Percentiles rank a stretch among this genome's conserved stretches.
Conservation (phyloP, 495 filamentous ascomycete species). For the Trichoderma erinaceum region DNA sequence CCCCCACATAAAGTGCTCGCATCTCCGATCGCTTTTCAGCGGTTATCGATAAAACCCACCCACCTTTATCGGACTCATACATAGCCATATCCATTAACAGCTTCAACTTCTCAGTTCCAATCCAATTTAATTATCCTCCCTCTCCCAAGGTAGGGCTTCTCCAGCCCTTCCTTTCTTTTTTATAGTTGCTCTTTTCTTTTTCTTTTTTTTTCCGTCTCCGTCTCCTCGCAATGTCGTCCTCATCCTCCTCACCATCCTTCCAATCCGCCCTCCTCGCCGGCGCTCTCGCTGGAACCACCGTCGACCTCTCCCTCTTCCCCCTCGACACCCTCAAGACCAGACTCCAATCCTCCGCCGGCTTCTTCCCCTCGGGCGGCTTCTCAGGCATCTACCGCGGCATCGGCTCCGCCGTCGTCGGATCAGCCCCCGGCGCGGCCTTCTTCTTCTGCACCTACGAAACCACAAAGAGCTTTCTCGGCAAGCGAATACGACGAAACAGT, state of each 20-base stretch:
- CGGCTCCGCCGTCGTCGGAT: constrained; percentile 72
- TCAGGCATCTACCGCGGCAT: constrained; percentile 66
- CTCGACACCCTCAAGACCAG: constrained; percentile 92
- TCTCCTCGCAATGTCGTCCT: constrained; percentile 15
- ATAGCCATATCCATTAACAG: neutral
- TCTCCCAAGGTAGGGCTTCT: neutral
- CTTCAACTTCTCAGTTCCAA: no score
- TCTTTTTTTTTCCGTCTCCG: neutral
- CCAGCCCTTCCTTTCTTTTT: neutral
- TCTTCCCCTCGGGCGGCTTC: constrained; percentile 70
- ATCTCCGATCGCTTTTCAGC: neutral
- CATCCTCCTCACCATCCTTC: constrained; percentile 33
- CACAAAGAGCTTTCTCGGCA: constrained; percentile 55
- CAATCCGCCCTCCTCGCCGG: constrained; percentile 59
- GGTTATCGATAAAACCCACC: constrained; percentile 6
- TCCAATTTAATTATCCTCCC: no score
- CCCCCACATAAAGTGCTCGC: neutral
- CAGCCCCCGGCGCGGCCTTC: constrained; percentile 91
- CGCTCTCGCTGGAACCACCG: constrained; percentile 76
- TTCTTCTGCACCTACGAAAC: constrained; percentile 97
- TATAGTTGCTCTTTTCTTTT: neutral
- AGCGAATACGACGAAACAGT: constrained; percentile 13
- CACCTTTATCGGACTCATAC: neutral
- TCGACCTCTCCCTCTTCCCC: constrained; percentile 85
- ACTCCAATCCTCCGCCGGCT: constrained; percentile 79